Base-by-base conservation (phyloP, 305 asterid species). In the Rubia balearica region DNA sequence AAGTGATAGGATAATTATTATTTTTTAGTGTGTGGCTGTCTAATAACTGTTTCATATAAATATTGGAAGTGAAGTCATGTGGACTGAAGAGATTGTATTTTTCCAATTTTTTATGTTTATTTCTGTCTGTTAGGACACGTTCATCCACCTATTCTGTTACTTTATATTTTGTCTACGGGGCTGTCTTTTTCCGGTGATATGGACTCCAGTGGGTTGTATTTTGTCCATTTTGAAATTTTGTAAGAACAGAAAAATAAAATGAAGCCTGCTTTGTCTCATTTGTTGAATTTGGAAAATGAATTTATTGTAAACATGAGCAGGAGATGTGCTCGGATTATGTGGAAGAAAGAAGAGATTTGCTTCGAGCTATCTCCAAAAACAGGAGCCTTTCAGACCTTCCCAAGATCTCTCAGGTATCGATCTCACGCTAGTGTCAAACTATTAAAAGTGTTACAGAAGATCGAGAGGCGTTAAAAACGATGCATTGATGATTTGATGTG, bases 261-360 rank as follows among this genome's bases (percentile, higher is more conserved):
- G 17, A 48, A 48, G 55, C 13, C 45, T 19, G 43, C 3, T 56
- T 19, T 67, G 43, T 14, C 14, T 27, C 4, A 30, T 36, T 38
- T 21, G 61, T n/a, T 12, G 10, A 16, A 17, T 16, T 27, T 45
- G 61, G 4, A 10, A 14, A 27, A 68, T 51, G n/a, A 30, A 49
- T 7, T 51, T 51, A 51, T 51, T 17, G 22, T 51, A 17, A 17
- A 6, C 6, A 17, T 61, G 36, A n/a, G 75, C 83, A 89, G 96
- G 91, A 85, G 73, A 83, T 87, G 89, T 84, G 88, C 70, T 9
- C 59, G 16, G 73, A 85, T 24, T 71, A 80, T 68, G 76, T 85
- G 7, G 85, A 87, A 69, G 92, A 89, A 82, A 87, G 81, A 83
- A 84, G 75, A 77, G 96, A 85, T 71, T 42, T 89, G 73, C 83